These are phyloP conservation scores for Perilla frutescens DNA, from an alignment of 257 asterid species.

Conservation along the genomic window DNA sequence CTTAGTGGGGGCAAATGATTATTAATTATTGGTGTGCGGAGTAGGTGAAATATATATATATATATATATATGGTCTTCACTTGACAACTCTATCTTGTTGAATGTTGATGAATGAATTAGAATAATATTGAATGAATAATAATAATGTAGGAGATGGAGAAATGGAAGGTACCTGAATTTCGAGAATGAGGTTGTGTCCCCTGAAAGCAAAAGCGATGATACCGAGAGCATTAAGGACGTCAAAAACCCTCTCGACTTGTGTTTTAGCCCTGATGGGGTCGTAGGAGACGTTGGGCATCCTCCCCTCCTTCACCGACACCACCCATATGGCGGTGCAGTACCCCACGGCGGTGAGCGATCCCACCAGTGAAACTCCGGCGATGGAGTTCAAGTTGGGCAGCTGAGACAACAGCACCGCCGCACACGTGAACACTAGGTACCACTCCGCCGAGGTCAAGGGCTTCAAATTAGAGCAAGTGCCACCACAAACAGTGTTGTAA, in stretches of 20 bases:
- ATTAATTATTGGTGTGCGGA: no score
- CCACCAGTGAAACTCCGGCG: constrained; percentile 84
- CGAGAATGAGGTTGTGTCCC: constrained; percentile 93
- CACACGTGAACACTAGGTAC: constrained; percentile 86
- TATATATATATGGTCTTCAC: no score
- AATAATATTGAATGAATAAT: no score
- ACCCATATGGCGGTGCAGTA: constrained; percentile 83
- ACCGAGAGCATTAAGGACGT: constrained; percentile 81
- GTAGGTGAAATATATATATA: no score
- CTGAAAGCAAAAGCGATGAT: constrained; percentile 88
- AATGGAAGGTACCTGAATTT: constrained; percentile 67
- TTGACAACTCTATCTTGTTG: no score
- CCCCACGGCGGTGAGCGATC: constrained; percentile 81
- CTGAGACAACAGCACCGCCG: constrained; percentile 79
- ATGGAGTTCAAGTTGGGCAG: constrained; percentile 91
- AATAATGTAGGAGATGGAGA: no score
- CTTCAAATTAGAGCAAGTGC: constrained; percentile 45
- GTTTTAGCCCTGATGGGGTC: constrained; percentile 48
- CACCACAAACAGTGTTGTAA: constrained; percentile 70
- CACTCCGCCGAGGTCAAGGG: constrained; percentile 77
- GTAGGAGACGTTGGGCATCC: constrained; percentile 71
- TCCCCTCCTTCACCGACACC: constrained; percentile 70
- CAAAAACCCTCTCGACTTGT: constrained; percentile 51
- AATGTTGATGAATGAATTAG: no score
- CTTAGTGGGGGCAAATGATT: no score